Evolutionary conservation across 1,284 basidiomycete genomes (phyloP), one percentile per base, ranked within the genome.

Genomic region (Volvariella volvacea): DNA sequence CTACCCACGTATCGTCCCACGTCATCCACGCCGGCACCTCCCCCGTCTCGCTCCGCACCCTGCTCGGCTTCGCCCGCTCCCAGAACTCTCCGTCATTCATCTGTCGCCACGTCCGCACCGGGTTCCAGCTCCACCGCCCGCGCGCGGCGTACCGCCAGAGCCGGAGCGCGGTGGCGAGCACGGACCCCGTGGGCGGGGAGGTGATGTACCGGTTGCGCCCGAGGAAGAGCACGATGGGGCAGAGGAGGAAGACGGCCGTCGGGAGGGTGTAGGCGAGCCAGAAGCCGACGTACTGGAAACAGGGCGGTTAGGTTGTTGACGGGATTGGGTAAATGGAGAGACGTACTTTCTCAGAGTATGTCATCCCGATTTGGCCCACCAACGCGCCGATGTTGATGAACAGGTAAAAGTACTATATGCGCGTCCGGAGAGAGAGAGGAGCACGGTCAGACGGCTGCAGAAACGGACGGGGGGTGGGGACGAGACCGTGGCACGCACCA

Each of bases 361-460:
- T 74, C 80, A 88, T 87, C 9, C 65, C 56, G 43, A 88, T 78
- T 56, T 83, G 81, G 15, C 85, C 83, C 21, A 82, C 54, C 37
- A 90, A 67, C 0, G 88, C 78, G 3, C 89, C 88, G 45, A 88
- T 62, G 59, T 91, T 91, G 60, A 86, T 85, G 62, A 87, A 83
- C 47, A 87, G 66, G 58, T 88, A 88, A 59, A 86, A 88, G 56
- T 84, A 86, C 80, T 83, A 16, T 42, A 15, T 15, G 10, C 3
- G 25, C 14, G 7, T 32, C 19, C 20, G 21, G 14, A 9, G 22
- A 9, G 3, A 8, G 25, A 1, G 7, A 3, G n/a, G n/a, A n/a
- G n/a, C n/a, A n/a, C n/a, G n/a, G n/a, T n/a, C n/a, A n/a, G n/a
- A n/a, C n/a, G n/a, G n/a, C n/a, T n/a, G n/a, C n/a, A n/a, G n/a